Evolutionary conservation across 768 basidiomycete species (phyloP).

Genomic region (Boletus huronensis): DNA sequence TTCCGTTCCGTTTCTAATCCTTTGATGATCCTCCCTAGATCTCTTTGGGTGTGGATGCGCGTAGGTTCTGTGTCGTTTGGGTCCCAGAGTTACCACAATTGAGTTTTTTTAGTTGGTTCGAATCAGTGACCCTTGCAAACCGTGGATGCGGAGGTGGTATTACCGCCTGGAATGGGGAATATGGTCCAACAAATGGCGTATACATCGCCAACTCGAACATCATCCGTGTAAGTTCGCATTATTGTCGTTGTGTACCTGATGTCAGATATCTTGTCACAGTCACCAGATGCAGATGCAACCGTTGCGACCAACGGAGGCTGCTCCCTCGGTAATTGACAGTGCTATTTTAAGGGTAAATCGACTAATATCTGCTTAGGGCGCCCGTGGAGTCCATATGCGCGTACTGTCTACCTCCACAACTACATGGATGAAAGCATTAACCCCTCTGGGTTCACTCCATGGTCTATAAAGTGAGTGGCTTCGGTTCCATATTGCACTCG

Average conservation of each 20-base stretch:
- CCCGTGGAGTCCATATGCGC: slow-evolving; percentile 61
- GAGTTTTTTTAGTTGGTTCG: slow-evolving; percentile 47
- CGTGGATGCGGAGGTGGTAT: slow-evolving; percentile 65
- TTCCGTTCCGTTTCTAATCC: background rate
- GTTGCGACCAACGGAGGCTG: slow-evolving; percentile 42
- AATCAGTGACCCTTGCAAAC: slow-evolving; percentile 55
- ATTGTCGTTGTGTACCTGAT: background rate
- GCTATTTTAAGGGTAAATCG: background rate
- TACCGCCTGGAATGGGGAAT: slow-evolving; percentile 59
- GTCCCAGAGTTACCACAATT: background rate
- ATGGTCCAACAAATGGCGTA: slow-evolving; percentile 42
- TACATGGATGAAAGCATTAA: slow-evolving; percentile 57
- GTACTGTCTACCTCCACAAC: slow-evolving; percentile 50
- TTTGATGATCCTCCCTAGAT: background rate
- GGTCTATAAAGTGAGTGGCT: slow-evolving; percentile 25
- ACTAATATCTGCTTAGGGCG: slow-evolving; percentile 28
- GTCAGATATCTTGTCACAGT: slow-evolving; percentile 33
- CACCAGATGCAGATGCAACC: slow-evolving; percentile 55
- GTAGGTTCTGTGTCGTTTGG: slow-evolving; percentile 1
- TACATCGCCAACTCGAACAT: slow-evolving; percentile 55
- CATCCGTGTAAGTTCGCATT: slow-evolving; percentile 44
- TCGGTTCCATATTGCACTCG: background rate
- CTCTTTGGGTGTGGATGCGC: slow-evolving; percentile 10
- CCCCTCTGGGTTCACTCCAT: slow-evolving; percentile 51
- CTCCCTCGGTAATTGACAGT: slow-evolving; percentile 42